Evolutionary conservation across 129 eudicot genomes (phyloP).

Genomic region (carrot (Daucus carota)): DNA sequence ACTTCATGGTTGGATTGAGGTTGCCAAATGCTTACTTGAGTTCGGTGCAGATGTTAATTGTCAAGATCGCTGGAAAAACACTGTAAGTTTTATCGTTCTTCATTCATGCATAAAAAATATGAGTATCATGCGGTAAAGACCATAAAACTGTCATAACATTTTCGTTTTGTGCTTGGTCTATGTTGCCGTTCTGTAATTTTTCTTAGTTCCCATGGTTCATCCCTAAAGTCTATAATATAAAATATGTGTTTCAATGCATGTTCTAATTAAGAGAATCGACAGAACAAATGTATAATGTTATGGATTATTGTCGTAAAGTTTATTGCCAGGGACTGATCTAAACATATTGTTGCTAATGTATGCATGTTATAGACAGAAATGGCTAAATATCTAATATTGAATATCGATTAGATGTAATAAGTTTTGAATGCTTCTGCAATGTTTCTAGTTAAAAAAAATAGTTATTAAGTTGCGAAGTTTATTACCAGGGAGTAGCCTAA

Average conservation of each 20-base stretch:
- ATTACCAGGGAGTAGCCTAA: neutral
- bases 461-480: neutral
- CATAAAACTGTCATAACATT: neutral
- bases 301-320: neutral
- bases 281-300: neutral
- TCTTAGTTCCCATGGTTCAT: neutral
- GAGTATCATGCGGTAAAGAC: neutral
- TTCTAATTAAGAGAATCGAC: neutral
- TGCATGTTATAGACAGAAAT: neutral
- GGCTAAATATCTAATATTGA: neutral
- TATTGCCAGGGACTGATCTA: neutral
- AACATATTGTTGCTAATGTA: neutral
- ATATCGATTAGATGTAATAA: neutral
- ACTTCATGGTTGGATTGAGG: conserved; percentile 91
- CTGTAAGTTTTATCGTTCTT: conserved; percentile 30
- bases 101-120: neutral
- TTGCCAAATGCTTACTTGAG: conserved; percentile 69
- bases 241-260: neutral
- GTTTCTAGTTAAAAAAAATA: neutral
- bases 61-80: conserved; percentile 92
- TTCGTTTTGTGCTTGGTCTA: neutral
- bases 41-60: conserved; percentile 85
- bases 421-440: neutral
- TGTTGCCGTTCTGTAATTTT: neutral
- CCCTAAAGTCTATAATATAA: neutral